Base-by-base conservation (phyloP, 805 yeast genomes). In the Starmerella ratchasimensis region DNA sequence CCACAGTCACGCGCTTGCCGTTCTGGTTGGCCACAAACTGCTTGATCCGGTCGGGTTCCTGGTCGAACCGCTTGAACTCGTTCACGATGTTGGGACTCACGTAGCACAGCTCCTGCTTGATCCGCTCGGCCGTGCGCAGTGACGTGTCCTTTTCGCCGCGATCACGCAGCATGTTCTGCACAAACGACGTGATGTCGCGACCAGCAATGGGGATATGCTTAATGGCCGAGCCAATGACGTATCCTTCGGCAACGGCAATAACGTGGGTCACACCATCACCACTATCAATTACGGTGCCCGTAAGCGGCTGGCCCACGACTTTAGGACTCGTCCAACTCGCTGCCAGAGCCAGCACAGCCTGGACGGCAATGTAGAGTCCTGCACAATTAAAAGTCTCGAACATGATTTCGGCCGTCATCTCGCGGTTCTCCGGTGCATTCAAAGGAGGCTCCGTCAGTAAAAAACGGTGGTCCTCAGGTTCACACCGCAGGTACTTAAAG, bases 201-300 rank as follows among this genome's bases (percentile, higher is more conserved):
- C 99, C 99, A 0, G 99, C 99, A 60, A 90, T 79, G 42, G 99
- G 99, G 42, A 90, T 83, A 59, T 90, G 88, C 57, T 90, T 90
- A 58, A 90, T 90, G 23, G 96, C 94, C 11, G 94, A 77, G 5
- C 97, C 98, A 58, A 90, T 90, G 24, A 90, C 98, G 57, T 90
- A 90, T 42, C 99, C 99, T 63, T 90, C 98, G 20, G 98, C 97
- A 25, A 90, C 99, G 13, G 99, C 97, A 46, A 90, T 90, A 32
- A 90, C 97, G 59, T 90, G 99, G 10, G 98, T 90, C 3, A 90
- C 98, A 68, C 98, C 98, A 56, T 88, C 98, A 64, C 98, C 98
- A 2, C 93, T 78, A 58, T 90, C 98, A 52, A 90, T 88, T 48
- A 90, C 99, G 0, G 97, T 90, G 60, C 99, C 99, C 6, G 98